A percentile compares a stretch with the other conserved stretches of the same genome.
Evolutionary conservation across 768 basidiomycete species (phyloP).

Genomic region (Daedaleopsis sinensis): DNA sequence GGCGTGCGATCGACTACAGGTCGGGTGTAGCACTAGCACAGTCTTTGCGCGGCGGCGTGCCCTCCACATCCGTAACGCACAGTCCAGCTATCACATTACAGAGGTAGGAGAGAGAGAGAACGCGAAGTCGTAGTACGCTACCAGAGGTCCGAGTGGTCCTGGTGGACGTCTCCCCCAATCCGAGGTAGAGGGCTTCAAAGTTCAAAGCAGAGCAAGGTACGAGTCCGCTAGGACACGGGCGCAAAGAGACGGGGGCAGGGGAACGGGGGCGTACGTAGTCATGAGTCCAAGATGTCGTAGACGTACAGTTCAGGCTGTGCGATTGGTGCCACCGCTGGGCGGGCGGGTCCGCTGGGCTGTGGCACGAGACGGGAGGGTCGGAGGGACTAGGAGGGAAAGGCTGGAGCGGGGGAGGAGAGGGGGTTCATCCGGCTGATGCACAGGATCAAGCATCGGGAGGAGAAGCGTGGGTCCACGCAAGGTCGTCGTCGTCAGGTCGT

Average conservation of each 20-base stretch:
- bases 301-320: not conserved
- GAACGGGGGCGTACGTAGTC: not conserved
- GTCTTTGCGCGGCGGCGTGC: slow-evolving; percentile 9
- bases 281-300: not conserved
- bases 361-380: not conserved
- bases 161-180: not conserved
- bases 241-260: not conserved
- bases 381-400: no score
- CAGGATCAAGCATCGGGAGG: not conserved
- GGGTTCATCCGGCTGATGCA: not conserved
- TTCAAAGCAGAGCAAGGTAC: not conserved
- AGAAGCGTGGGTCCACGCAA: not conserved
- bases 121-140: no score
- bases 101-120: slow-evolving; percentile 1
- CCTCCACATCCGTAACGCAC: slow-evolving; percentile 22
- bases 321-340: not conserved
- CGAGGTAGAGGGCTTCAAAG: no score
- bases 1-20: slow-evolving; percentile 11
- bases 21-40: slow-evolving; percentile 17
- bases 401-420: not conserved
- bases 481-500: not conserved
- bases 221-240: not conserved
- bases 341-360: not conserved
- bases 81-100: slow-evolving; percentile 24
- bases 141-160: slow-evolving; percentile 11